Evolutionary conservation across 2,329 filamentous ascomycete species (phyloP).

Genomic region (Aspergillus japonicus): DNA sequence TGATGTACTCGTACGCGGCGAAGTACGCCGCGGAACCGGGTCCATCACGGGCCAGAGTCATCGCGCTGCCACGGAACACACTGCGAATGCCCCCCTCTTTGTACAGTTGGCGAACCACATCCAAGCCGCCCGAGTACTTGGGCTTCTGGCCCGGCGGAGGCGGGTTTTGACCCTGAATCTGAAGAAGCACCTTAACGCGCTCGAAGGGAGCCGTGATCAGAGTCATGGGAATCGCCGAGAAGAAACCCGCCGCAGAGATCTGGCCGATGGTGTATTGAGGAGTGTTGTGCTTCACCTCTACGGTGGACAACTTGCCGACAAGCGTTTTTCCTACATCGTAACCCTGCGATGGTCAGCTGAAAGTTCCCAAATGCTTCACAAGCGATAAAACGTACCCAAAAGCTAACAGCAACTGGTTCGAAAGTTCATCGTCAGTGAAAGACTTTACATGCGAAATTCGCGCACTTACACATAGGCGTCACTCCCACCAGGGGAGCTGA

Average conservation of each 20-base stretch:
- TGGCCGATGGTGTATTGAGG: constrained; percentile 77
- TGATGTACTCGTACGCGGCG: constrained; percentile 94
- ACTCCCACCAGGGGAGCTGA: constrained; percentile 92
- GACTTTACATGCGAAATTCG: background rate
- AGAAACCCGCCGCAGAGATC: constrained; percentile 89
- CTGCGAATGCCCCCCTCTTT: constrained; percentile 83
- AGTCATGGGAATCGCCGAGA: constrained; percentile 97
- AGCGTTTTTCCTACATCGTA: constrained; percentile 94
- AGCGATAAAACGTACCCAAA: constrained; percentile 53
- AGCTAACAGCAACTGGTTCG: constrained; percentile 61
- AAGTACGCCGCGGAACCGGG: constrained; percentile 95
- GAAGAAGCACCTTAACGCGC: constrained; percentile 96
- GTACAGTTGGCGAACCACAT: constrained; percentile 93
- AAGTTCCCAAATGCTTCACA: background rate
- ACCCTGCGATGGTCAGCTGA: constrained; percentile 60
- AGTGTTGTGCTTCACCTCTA: constrained; percentile 59
- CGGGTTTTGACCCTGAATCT: constrained; percentile 89
- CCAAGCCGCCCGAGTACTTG: constrained; percentile 79
- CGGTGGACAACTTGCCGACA: constrained; percentile 66
- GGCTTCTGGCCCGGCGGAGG: constrained; percentile 88
- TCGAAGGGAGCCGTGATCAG: constrained; percentile 98
- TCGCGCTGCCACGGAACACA: constrained; percentile 86
- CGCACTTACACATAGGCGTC: constrained; percentile 91
- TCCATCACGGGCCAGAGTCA: constrained; percentile 90
- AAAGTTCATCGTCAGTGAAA: constrained; percentile 3